Percentiles rank a stretch among this genome's conserved stretches.
Evolutionary conservation across 176 grass and related monocot genomes (phyloP).

Genomic region (Carex parvula): DNA sequence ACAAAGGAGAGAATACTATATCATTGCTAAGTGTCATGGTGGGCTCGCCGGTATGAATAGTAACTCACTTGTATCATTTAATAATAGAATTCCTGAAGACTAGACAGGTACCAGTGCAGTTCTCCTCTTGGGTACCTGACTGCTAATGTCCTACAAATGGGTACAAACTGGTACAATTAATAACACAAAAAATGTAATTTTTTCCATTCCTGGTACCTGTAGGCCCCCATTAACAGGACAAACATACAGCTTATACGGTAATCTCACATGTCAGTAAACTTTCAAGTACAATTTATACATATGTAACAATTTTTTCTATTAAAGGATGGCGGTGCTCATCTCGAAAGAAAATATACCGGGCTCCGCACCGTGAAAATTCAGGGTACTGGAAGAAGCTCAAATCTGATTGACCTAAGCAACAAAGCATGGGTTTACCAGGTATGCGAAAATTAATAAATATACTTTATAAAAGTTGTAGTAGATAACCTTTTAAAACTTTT

Average conservation of each 20-base stretch:
- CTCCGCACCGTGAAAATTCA: slow-evolving; percentile 46
- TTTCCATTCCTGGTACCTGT: neutral
- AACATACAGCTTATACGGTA: neutral
- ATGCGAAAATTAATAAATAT: slow-evolving; percentile 12
- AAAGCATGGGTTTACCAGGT: slow-evolving; percentile 71
- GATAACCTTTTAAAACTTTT: neutral
- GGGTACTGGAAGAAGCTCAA: slow-evolving; percentile 12
- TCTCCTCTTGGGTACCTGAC: neutral
- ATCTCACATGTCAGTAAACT: neutral
- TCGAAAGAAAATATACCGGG: slow-evolving; percentile 66
- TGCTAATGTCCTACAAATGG: neutral
- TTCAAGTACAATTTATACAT: neutral
- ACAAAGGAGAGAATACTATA: slow-evolving; percentile 60
- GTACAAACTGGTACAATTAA: neutral
- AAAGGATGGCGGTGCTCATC: slow-evolving; percentile 63
- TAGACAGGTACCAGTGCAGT: neutral
- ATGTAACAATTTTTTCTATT: neutral
- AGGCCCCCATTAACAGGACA: neutral
- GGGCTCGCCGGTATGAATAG: slow-evolving; percentile 73
- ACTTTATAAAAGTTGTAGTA: neutral
- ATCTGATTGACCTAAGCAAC: slow-evolving; percentile 41
- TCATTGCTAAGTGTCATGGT: slow-evolving; percentile 89
- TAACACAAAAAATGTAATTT: neutral
- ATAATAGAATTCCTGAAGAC: neutral
- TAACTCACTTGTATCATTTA: slow-evolving; percentile 21